Evolutionary conservation across 1,139 yeast species (phyloP).

Genomic region (Debaryomyces subglobosus): DNA sequence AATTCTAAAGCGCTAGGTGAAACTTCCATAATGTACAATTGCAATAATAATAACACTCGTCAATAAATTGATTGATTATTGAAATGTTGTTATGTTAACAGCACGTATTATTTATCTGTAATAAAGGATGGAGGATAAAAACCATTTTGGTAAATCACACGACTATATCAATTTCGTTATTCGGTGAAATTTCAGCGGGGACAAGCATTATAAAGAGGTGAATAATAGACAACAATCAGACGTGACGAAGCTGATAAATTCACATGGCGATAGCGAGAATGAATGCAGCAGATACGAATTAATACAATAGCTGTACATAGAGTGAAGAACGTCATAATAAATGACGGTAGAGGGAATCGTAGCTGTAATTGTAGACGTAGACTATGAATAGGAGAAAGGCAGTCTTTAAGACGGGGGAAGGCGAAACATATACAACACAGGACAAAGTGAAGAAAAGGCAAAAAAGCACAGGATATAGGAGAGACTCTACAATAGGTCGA

Average conservation of each 20-base stretch:
- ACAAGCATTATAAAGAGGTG: not conserved
- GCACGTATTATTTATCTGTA: constrained; percentile 4
- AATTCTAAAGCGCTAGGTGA: constrained; percentile 66
- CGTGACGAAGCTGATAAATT: not conserved
- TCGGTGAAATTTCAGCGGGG: constrained; percentile 1
- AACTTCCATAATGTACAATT: constrained; percentile 51
- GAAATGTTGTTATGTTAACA: not conserved
- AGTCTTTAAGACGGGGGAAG: too few relatives aligned
- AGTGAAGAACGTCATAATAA: not conserved
- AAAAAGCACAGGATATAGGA: not conserved
- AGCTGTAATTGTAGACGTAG: not conserved
- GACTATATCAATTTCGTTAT: not conserved
- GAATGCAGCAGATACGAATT: not conserved
- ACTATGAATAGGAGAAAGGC: not conserved
- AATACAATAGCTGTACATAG: not conserved
- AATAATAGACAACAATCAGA: not conserved
- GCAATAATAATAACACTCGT: not conserved
- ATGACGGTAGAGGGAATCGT: not conserved
- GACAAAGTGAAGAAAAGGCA: too few relatives aligned
- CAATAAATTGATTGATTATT: constrained; percentile 6
- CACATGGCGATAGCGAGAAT: not conserved
- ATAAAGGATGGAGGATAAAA: constrained; percentile 1
- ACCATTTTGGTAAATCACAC: not conserved
- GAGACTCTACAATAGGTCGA: not conserved
- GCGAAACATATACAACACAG: too few relatives aligned